Conservation (phyloP, 768 basidiomycete genomes). For the Psilocybe sp. region DNA sequence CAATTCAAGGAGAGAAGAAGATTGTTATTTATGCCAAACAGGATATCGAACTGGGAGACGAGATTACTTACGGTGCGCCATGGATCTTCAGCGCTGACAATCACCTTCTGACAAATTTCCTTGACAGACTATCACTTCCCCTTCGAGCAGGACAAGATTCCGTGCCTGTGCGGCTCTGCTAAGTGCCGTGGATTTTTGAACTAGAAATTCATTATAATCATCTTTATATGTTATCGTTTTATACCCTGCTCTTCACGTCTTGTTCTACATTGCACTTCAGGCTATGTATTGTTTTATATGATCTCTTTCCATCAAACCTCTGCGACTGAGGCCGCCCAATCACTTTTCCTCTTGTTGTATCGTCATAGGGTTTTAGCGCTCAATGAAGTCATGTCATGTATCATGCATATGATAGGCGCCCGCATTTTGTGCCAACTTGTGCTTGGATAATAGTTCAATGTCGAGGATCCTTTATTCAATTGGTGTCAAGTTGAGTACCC, state of each 20-base stretch:
- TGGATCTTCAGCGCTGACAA: neutral
- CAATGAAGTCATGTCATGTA: neutral
- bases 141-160: constrained; percentile 96
- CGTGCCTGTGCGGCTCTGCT: constrained; percentile 84
- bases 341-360: neutral
- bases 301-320: constrained; percentile 2
- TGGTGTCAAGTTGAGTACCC: too few species aligned
- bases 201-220: constrained; percentile 41
- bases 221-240: constrained; percentile 7
- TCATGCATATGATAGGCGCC: too few species aligned
- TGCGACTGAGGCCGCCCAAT: neutral
- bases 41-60: constrained; percentile 93
- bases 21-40: constrained; percentile 99
- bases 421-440: too few species aligned
- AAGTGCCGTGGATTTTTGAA: constrained; percentile 96
- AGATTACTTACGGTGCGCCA: constrained; percentile 91
- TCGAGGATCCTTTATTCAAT: too few species aligned
- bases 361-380: neutral
- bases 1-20: constrained; percentile 91
- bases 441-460: too few species aligned
- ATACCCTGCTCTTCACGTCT: constrained; percentile 17
- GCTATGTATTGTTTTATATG: constrained; percentile 18
- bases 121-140: constrained; percentile 95
- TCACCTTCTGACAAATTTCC: neutral
- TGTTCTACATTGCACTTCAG: constrained; percentile 14